Conservation (phyloP, 2,329 filamentous ascomycete species). For the Trematosphaeria pertusa region DNA sequence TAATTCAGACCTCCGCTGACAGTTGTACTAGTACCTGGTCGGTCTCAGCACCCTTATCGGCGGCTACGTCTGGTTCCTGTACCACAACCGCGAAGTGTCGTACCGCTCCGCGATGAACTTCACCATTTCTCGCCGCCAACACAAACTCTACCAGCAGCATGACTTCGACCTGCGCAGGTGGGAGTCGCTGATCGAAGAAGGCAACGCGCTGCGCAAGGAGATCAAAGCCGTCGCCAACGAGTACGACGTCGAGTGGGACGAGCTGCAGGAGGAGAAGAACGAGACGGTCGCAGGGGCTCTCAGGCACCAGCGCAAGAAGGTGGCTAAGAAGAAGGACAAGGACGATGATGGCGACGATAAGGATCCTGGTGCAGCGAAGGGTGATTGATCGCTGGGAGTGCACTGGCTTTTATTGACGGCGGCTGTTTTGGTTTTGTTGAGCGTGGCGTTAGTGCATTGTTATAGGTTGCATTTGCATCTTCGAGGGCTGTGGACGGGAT, state of each 20-base stretch:
- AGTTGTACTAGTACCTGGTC: slow-evolving; percentile 68
- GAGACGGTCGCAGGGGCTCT: slow-evolving; percentile 63
- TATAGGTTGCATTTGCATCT: background rate
- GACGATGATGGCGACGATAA: slow-evolving; percentile 45
- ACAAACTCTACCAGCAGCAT: slow-evolving; percentile 74
- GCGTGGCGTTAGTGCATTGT: background rate
- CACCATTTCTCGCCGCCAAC: slow-evolving; percentile 80
- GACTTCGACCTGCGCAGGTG: slow-evolving; percentile 80
- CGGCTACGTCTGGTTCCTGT: slow-evolving; percentile 92
- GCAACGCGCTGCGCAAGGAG: slow-evolving; percentile 77
- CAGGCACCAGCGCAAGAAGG: slow-evolving; percentile 54
- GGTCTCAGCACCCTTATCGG: slow-evolving; percentile 86
- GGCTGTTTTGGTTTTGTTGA: no score
- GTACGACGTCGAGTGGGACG: slow-evolving; percentile 91
- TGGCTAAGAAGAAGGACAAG: slow-evolving; percentile 41
- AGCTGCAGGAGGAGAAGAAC: slow-evolving; percentile 74
- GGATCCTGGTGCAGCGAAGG: slow-evolving; percentile 16
- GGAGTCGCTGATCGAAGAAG: slow-evolving; percentile 81
- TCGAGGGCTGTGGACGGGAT: no score
- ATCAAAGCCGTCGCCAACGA: slow-evolving; percentile 82
- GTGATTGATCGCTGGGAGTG: no score
- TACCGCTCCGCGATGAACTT: slow-evolving; percentile 88
- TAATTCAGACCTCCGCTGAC: background rate
- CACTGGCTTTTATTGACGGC: no score
- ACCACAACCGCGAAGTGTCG: slow-evolving; percentile 86